Evolutionary conservation across 2,329 filamentous ascomycete genomes (phyloP).

Genomic region (Ploettnerulaceae sp.): DNA sequence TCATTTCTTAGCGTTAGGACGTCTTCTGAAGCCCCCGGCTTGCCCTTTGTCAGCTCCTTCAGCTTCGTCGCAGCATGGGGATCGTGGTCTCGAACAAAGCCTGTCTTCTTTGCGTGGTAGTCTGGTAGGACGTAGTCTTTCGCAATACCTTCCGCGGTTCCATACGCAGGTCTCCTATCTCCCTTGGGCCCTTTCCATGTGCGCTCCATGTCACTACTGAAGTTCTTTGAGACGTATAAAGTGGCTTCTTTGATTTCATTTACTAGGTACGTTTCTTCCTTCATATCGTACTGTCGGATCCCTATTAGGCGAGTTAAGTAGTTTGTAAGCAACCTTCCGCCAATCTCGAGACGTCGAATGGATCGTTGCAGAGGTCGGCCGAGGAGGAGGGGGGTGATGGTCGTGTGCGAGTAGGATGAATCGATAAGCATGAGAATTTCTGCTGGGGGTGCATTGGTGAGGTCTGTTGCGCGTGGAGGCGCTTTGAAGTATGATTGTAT

Average conservation of each 20-base stretch:
- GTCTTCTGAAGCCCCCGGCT: constrained; percentile 61
- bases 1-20: constrained; percentile 85
- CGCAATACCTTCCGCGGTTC: constrained; percentile 54
- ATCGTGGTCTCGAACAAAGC: constrained; percentile 74
- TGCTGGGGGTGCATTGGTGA: constrained; percentile 49
- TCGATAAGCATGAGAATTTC: constrained; percentile 88
- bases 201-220: constrained; percentile 70
- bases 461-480: constrained; percentile 41
- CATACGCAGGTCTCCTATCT: constrained; percentile 47
- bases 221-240: constrained; percentile 78
- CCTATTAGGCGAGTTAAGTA: constrained; percentile 87
- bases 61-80: constrained; percentile 52
- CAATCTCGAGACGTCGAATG: constrained; percentile 80
- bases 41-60: constrained; percentile 39
- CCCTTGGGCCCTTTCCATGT: constrained; percentile 75
- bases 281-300: constrained; percentile 89
- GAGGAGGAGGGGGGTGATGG: constrained; percentile 77
- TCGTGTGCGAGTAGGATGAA: constrained; percentile 89
- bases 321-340: constrained; percentile 90
- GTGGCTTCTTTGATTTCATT: constrained; percentile 93
- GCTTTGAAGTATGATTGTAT: constrained; percentile 64
- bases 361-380: constrained; percentile 77
- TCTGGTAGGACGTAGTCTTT: constrained; percentile 93
- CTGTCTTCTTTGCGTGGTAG: constrained; percentile 55
- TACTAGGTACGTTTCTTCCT: constrained; percentile 87